Base-by-base conservation (phyloP, 2,329 filamentous ascomycete species). In the Cercospora janseana region DNA sequence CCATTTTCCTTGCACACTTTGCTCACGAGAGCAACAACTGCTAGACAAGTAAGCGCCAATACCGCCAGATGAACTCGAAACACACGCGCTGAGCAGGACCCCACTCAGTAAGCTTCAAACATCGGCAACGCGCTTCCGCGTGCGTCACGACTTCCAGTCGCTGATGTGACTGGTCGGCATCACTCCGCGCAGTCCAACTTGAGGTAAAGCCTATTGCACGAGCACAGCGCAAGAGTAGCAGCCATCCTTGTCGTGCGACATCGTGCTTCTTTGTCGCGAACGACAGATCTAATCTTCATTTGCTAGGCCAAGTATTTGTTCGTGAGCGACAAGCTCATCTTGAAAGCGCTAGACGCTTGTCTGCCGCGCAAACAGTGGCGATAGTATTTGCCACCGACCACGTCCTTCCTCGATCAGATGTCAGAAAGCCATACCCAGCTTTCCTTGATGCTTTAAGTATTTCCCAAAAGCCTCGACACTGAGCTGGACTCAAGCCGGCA, bases 341-440 rank as follows among this genome's bases (percentile, higher is more conserved):
- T 15, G 20, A 35, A 23, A 37, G 13, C 20, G 13, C 43, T 27
- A 46, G 43, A 35, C 20, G 43, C 43, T 46, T 34, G 43, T 46
- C 37, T 38, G 44, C 44, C 23, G 23, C 15, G 44, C 44, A 46
- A 38, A 46, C 44, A 9, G 32, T 40, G 44, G 32, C 44, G 24
- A 47, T 31, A 28, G 21, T 7, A 38, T 47, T n/a, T 24, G 44
- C 34, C 44, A 40, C 44, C 21, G 7, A 46, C 23, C 44, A 24
- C 21, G 15, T 13, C 27, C 28, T 40, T 34, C 44, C 26, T 38
- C 21, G 32, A 38, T 16, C 21, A 21, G 9, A 15, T 16, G n/a
- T 7, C 16, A 10, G 18, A 28, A n/a, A 37, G 15, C 23, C 20
- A 12, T 37, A 16, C 20, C 2, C 4, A 4, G 18, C 29, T 46